Conservation (phyloP, 2,329 filamentous ascomycete genomes). For the Arthroderma uncinatum region DNA sequence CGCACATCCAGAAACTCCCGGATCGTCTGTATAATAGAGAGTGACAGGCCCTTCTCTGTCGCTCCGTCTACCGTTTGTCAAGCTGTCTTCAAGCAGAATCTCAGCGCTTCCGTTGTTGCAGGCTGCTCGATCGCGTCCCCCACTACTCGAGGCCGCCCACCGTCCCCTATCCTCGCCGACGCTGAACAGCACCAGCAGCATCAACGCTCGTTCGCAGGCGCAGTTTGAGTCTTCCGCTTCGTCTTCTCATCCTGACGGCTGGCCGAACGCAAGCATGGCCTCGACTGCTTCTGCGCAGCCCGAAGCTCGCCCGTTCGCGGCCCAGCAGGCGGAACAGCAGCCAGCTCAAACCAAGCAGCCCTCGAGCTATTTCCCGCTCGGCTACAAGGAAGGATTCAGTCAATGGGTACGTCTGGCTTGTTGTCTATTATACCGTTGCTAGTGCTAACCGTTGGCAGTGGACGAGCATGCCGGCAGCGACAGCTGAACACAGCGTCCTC, state of each 20-base stretch:
- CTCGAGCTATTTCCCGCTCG: conserved; percentile 61
- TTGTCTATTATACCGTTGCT: conserved; percentile 11
- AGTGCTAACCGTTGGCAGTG: conserved; percentile 53
- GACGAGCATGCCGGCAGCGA: conserved; percentile 67
- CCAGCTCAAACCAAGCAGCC: conserved; percentile 24
- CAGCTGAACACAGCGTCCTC: conserved; percentile 80
- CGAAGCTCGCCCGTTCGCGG: conserved; percentile 15
- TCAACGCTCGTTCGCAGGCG: conserved; percentile 7
- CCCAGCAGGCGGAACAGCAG: conserved; percentile 11
- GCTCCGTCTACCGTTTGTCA: conserved; percentile 17
- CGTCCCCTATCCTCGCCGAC: conserved; percentile 10
- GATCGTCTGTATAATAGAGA: background rate
- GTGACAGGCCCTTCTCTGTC: conserved; percentile 14
- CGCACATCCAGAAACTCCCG: too few species aligned
- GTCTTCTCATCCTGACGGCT: background rate
- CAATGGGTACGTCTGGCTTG: conserved; percentile 54
- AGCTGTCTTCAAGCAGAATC: conserved; percentile 22
- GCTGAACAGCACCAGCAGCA: conserved; percentile 2
- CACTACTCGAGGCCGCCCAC: conserved; percentile 14
- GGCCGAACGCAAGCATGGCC: conserved; percentile 12
- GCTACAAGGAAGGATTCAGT: conserved; percentile 80
- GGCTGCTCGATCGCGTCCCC: conserved; percentile 20
- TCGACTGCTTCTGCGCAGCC: conserved; percentile 14
- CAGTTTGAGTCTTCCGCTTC: conserved; percentile 5
- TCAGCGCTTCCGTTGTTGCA: conserved; percentile 16